Base-by-base conservation (phyloP, 2,329 filamentous ascomycete species). In the Ascochyta rabiei region DNA sequence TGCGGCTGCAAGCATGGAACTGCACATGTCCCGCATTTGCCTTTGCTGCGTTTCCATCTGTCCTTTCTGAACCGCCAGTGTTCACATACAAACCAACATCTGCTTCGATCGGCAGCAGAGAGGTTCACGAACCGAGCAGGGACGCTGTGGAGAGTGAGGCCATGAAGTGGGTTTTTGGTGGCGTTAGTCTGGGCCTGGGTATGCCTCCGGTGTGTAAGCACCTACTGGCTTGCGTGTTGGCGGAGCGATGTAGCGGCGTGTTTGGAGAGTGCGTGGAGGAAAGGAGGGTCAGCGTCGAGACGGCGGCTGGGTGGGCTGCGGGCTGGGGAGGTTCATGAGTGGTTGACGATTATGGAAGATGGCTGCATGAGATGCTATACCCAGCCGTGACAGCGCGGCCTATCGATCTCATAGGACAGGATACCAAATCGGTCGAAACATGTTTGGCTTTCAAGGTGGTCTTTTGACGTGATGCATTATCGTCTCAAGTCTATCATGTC, bases 11-110 rank as follows among this genome's bases (percentile, higher is more conserved):
- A 1, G 85, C 88, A 1, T 98, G 95, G 95, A 92, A 89, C 73
- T 99, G 95, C 75, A 90, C 86, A 1, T 99, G 95, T 77, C 89
- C 92, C 3, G 87, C 86, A 1, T 98, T 98, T 74, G 83, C 88
- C 0, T 87, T 96, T 59, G 81, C 87, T 18, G 84, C 88, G 2
- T 93, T 92, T 63, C 73, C 78, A 2, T 73, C 75, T 1, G 18
- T 54, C 4, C 57, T 60, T 30, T 33, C 60, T 15, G 59, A 64
- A 23, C 56, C 57, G 5, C 26, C 49, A 10, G 34, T 55, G 4
- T 47, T 60, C 4, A 30, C n/a, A 3, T 41, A 47, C 37, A 28
- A 21, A 18, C 43, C n/a, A 2, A 4, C 16, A 0, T 15, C 19
- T 24, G 6, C 37, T 15, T 4, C 12, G 4, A 8, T 31, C 3